Evolutionary conservation across 1,284 basidiomycete species (phyloP), one percentile per base, ranked within the genome.

Genomic region (Thelephora terrestris): DNA sequence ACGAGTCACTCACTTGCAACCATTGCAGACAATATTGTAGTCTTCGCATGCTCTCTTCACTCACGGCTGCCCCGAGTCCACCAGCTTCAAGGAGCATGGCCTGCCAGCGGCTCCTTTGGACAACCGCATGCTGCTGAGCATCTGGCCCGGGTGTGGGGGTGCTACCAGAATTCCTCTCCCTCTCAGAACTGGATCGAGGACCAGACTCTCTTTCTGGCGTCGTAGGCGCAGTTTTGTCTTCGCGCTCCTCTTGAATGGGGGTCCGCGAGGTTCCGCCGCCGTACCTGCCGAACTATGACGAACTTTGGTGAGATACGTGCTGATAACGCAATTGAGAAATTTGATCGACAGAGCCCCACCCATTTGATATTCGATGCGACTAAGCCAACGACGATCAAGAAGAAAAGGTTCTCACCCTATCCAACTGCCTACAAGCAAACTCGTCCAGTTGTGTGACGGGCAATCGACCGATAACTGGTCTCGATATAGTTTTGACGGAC

Each of bases 11-110:
- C 43, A 90, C 88, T 69, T 86, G 81, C n/a, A 95, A 70, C 90
- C 90, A 93, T 51, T 90, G 81, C 32, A 94, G 64, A 65, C 89
- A 92, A 61, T 92, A 94, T 61, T 85, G 84, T 45, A 95, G 66
- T 47, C 84, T 74, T 53, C 87, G 75, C 85, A 94, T 89, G 60
- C 84, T 91, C 64, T 94, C 91, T 55, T 92, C 88, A 62, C 88
- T 91, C 47, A 93, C 73, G 2, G 91, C 91, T 0, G 88, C 88
- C 49, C 89, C 79, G 27, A 95, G 73, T 0, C 91, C 91, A n/a
- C 91, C 90, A 1, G 91, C 91, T 64, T 93, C 91, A 17, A 87
- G 72, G 34, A 95, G 68, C 48, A 94, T 76, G 0, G 82, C 77
- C 54, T 91, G 87, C 90, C 89, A 92, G 43, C 86, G 70, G 58